Base-by-base conservation (phyloP, 805 yeast species). In the Dipodascus geniculatus region DNA sequence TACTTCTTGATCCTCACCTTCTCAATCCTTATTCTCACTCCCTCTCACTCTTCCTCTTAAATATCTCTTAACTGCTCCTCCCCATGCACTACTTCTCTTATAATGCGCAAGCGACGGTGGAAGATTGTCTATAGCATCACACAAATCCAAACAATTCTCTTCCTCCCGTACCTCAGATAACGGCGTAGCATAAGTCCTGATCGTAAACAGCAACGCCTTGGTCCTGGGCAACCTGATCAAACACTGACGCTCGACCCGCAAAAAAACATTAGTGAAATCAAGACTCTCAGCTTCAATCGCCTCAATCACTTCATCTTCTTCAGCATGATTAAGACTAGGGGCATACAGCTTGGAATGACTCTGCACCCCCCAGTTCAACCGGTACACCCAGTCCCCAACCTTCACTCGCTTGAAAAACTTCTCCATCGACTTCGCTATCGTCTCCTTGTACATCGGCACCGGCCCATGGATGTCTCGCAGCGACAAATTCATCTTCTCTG, bases 351-450 rank as follows among this genome's bases (percentile, higher is more conserved):
- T 70, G 50, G 73, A 69, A 60, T 82, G 86, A 1, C 81, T 73
- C 63, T 85, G 93, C 22, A 85, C 66, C 0, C 83, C 73, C 87
- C 89, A 85, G 57, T 85, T 85, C 59, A 74, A 74, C 54, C 93
- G 73, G 55, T 78, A 78, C 62, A 85, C 83, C 50, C 74, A 73
- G 53, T 79, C 78, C 28, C 74, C 71, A 2, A 78, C 75, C 58
- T 74, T 72, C 56, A 85, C 63, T 56, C 79, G 74, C 23, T 72
- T 71, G 64, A 85, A 85, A 63, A 81, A 85, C 59, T 74, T 76
- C 61, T 79, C 79, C 91, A 85, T 85, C 22, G 85, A 77, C 3
- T 72, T 60, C 63, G 78, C 75, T 48, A 85, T 69, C 57, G 79
- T 75, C 20, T 75, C 67, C 52, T 71, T 65, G 60, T 85, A 85